Evolutionary conservation across 352 stramenopile species (phyloP), one percentile per base, ranked within the genome.

Genomic region (Globisporangium paddicum): DNA sequence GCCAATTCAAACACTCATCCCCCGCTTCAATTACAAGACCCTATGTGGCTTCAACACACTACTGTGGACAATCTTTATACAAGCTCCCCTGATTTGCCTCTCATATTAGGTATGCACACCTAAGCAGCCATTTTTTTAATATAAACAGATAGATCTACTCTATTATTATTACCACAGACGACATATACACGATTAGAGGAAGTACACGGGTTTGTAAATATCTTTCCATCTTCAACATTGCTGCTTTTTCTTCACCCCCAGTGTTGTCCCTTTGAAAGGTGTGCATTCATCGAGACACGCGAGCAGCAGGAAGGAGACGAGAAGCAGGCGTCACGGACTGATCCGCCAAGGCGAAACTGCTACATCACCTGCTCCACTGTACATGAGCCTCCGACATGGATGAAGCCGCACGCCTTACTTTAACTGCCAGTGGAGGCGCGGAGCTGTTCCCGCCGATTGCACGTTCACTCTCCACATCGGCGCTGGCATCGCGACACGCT

Each of bases 401-500:
- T 18, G 26, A 54, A 42, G 37, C 14, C 28, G 5, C 28, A 16
- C n/a, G 18, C 28, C 26, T 28, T 26, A 23, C 26, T 54, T 54
- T 28, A 54, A 54, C 28, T 41, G 47, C 18, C 28, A n/a, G 18
- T 21, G 46, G n/a, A n/a, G n/a, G 25, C 7, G 10, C 35, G 13
- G 14, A 41, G 14, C 35, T 8, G 14, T 28, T 58, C 38, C 23
- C 42, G n/a, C 35, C 38, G 37, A 32, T 62, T 18, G 37, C 26
- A 7, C 46, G 46, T 2, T 55, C 46, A 30, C 46, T 51, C 21
- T 62, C 56, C 35, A 50, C 46, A 10, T 56, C 56, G 10, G 35
- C 56, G 13, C 26, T 50, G 25, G 21, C 23, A 34, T 56, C 56
- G 23, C 42, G 55, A 38, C 19, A 23, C 19, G 2, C 3, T 26